phyloP scores from a whole-genome alignment of 2,329 filamentous ascomycete species.

The Sporothrix globosa region DNA sequence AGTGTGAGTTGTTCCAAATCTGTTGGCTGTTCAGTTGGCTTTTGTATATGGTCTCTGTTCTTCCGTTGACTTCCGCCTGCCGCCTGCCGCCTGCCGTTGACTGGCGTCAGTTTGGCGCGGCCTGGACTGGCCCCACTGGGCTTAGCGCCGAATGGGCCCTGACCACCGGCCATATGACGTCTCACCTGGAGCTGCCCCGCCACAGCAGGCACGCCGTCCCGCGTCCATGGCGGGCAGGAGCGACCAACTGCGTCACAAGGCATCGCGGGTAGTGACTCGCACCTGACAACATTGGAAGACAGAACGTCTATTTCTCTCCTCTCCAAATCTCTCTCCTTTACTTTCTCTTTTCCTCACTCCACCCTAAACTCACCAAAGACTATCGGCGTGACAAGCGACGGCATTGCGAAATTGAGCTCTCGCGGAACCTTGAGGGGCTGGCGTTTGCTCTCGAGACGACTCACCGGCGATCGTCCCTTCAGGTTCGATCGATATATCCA shows the following conservation, averaged over 20 bases:
- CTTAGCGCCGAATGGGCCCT: conserved; percentile 8
- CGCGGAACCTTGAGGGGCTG: not conserved
- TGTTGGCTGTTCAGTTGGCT: too few relatives aligned
- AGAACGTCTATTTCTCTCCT: not conserved
- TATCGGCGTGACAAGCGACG: not conserved
- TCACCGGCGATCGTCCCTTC: not conserved
- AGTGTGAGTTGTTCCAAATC: too few relatives aligned
- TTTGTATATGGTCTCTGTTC: too few relatives aligned
- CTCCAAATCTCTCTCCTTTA: not conserved
- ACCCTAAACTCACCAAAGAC: too few relatives aligned
- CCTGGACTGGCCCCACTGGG: not conserved
- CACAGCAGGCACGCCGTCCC: conserved; percentile 4
- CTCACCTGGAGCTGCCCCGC: conserved; percentile 16
- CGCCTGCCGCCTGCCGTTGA: conserved; percentile 58
- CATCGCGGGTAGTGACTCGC: conserved; percentile 18
- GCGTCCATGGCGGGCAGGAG: conserved; percentile 8
- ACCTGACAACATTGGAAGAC: conserved; percentile 2
- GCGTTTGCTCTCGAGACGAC: conserved; percentile 6
- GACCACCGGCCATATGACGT: conserved; percentile 18
- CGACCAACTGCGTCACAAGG: not conserved
- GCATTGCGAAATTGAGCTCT: not conserved
- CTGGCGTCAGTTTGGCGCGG: not conserved
- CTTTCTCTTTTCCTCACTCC: not conserved
- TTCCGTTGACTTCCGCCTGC: conserved; percentile 39
- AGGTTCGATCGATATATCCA: too few relatives aligned